A percentile compares a stretch with the other conserved stretches of the same genome.
These are phyloP conservation scores for Parasitella parasitica DNA, from an alignment of 371 early-diverging fungal genomes.

Conservation along the genomic window DNA sequence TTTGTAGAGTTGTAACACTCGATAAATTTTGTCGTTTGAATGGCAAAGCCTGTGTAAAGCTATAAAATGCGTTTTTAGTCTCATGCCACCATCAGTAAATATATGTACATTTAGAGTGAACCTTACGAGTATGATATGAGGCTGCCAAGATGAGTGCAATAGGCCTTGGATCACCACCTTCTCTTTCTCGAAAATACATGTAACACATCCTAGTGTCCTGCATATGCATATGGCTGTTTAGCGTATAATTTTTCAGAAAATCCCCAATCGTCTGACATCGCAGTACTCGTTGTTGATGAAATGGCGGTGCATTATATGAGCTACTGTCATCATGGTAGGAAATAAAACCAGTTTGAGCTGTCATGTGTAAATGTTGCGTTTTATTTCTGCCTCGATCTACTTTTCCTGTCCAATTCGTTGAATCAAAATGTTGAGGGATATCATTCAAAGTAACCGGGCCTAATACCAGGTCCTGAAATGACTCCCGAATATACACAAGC, in stretches of 20 bases:
- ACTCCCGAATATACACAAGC: conserved; percentile 90
- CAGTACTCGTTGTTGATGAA: neutral
- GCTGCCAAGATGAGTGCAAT: no score
- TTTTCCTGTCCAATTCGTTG: conserved; percentile 52
- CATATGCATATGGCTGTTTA: no score
- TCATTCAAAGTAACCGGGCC: conserved; percentile 61
- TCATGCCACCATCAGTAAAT: conserved; percentile 26
- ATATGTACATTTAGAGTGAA: no score
- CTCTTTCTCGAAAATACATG: no score
- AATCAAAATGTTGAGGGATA: conserved; percentile 76
- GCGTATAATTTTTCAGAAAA: neutral
- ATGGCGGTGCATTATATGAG: neutral
- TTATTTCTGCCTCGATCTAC: conserved; percentile 46
- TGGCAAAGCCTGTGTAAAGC: conserved; percentile 6
- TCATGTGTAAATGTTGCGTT: conserved; percentile 62
- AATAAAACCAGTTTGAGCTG: conserved; percentile 61
- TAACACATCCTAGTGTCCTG: no score
- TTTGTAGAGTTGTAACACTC: conserved; percentile 16
- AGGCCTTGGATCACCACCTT: no score
- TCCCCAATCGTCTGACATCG: neutral
- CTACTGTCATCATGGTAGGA: neutral
- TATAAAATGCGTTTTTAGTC: no score
- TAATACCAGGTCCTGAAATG: conserved; percentile 65
- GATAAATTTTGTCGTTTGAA: neutral
- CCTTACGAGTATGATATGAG: no score